Evolutionary conservation across 805 yeast genomes (phyloP).

Genomic region (Ogataea nonfermentans): DNA sequence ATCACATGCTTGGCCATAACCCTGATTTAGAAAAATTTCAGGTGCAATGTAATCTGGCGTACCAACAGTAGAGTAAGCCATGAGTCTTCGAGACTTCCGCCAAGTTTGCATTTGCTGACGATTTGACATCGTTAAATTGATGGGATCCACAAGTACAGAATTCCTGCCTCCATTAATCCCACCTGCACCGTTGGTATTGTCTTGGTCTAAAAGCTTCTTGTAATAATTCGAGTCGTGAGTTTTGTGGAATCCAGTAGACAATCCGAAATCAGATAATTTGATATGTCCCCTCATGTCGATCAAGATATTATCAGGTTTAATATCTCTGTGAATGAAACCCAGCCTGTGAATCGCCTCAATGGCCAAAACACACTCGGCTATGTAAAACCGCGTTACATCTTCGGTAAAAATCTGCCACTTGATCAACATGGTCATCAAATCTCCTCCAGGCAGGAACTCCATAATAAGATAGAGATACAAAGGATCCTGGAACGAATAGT

Average conservation of each 20-base stretch:
- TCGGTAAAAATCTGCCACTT: conserved; percentile 93
- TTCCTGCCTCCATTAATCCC: conserved; percentile 48
- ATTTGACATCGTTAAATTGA: conserved; percentile 91
- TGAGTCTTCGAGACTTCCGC: conserved; percentile 85
- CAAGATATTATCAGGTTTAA: conserved; percentile 91
- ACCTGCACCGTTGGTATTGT: conserved; percentile 29
- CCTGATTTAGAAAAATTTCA: conserved; percentile 87
- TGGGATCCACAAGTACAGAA: conserved; percentile 88
- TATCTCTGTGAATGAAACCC: conserved; percentile 95
- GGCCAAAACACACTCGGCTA: conserved; percentile 95
- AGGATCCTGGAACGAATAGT: conserved; percentile 78
- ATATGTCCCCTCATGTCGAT: conserved; percentile 66
- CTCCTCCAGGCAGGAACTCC: conserved; percentile 85
- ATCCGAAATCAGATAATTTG: conserved; percentile 70
- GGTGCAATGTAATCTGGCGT: conserved; percentile 97
- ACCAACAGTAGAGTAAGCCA: conserved; percentile 97
- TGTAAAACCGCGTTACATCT: conserved; percentile 87
- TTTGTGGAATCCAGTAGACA: conserved; percentile 88
- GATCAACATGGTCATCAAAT: conserved; percentile 91
- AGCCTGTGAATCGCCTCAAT: conserved; percentile 91
- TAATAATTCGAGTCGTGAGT: conserved; percentile 90
- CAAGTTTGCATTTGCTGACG: conserved; percentile 95
- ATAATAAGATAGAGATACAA: conserved; percentile 72
- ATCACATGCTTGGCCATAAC: conserved; percentile 95
- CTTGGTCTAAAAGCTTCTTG: conserved; percentile 74